These are phyloP conservation scores for Furcasterigmium sp. DNA, from an alignment of 2,329 filamentous ascomycete species.

Conservation along the genomic window DNA sequence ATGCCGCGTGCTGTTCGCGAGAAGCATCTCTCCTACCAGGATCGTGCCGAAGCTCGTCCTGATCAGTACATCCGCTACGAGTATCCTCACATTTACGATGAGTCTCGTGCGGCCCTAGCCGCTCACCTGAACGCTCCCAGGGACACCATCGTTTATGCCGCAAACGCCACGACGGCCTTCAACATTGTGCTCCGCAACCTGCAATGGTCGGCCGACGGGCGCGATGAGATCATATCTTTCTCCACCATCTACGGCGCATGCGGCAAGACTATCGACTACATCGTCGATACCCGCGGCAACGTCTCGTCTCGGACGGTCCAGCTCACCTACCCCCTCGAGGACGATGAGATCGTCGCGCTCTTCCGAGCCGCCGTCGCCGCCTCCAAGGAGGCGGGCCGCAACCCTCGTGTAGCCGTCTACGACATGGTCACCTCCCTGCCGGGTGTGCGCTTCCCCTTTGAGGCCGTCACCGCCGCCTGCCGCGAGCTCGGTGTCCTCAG, in stretches of 20 bases:
- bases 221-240: constrained; percentile 77
- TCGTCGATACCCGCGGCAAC: constrained; percentile 59
- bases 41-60: constrained; percentile 60
- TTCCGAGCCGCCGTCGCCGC: constrained; percentile 56
- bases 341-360: constrained; percentile 56
- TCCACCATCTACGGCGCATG: constrained; percentile 74
- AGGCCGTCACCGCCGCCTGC: constrained; percentile 59
- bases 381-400: constrained; percentile 51
- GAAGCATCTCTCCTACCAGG: constrained; percentile 59
- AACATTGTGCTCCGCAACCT: constrained; percentile 79
- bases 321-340: constrained; percentile 64
- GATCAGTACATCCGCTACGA: constrained; percentile 73
- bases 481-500: constrained; percentile 63
- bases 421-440: constrained; percentile 78
- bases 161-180: constrained; percentile 73
- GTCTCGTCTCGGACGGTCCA: constrained; percentile 48
- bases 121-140: constrained; percentile 59
- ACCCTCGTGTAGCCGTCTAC: constrained; percentile 65
- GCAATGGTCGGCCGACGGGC: constrained; percentile 59
- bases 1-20: constrained; percentile 59
- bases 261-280: constrained; percentile 64
- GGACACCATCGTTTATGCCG: constrained; percentile 68
- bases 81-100: constrained; percentile 57
- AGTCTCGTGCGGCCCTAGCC: constrained; percentile 60
- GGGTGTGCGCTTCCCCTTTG: constrained; percentile 75